Percentiles rank a stretch among this genome's conserved stretches.
Evolutionary conservation across 1,284 basidiomycete species (phyloP).

Genomic region (Bjerkandera adusta): DNA sequence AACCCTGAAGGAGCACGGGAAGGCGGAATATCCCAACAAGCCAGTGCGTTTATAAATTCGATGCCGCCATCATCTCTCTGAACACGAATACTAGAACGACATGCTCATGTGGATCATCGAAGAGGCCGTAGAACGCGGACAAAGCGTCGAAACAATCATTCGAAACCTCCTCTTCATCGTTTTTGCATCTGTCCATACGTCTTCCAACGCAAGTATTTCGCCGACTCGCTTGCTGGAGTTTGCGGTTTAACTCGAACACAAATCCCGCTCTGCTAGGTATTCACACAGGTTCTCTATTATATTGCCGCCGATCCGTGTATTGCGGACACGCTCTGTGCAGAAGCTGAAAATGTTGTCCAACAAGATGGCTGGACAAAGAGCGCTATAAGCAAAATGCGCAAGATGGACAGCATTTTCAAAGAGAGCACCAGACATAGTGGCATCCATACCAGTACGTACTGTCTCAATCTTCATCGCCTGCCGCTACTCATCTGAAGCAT

Average conservation of each 20-base stretch:
- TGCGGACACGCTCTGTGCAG: constrained; percentile 40
- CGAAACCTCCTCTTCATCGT: constrained; percentile 27
- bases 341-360: constrained; percentile 35
- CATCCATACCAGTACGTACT: constrained; percentile 20
- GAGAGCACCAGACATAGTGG: constrained; percentile 42
- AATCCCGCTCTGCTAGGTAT: constrained; percentile 25
- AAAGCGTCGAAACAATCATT: constrained; percentile 6
- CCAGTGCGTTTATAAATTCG: constrained; percentile 23
- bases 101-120: constrained; percentile 4
- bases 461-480: background rate
- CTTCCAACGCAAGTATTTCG: constrained; percentile 18
- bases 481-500: background rate
- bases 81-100: background rate
- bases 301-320: constrained; percentile 40
- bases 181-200: constrained; percentile 29
- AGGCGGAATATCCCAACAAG: constrained; percentile 33
- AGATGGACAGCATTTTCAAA: constrained; percentile 51
- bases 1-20: constrained; percentile 29
- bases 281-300: constrained; percentile 37
- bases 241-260: background rate
- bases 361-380: constrained; percentile 46
- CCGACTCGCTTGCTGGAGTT: background rate
- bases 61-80: background rate
- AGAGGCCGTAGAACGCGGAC: background rate
- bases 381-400: constrained; percentile 41